Evolutionary conservation across 805 yeast species (phyloP).

Genomic region (Ogataea angusta): DNA sequence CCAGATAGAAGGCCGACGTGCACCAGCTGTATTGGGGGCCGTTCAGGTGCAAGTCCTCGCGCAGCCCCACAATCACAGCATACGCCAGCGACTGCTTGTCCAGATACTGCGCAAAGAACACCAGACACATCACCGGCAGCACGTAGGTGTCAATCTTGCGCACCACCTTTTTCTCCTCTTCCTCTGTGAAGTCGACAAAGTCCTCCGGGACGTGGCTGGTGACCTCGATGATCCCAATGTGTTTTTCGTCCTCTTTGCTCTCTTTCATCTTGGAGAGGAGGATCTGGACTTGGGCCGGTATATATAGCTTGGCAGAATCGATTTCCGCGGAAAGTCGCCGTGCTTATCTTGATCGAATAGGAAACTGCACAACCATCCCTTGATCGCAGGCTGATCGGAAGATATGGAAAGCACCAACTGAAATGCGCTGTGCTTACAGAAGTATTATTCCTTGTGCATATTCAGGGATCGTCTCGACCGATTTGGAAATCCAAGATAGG

Average conservation of each 20-base stretch:
- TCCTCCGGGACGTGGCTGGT: conserved; percentile 1
- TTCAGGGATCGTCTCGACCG: no score
- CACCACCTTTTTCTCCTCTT: conserved; percentile 23
- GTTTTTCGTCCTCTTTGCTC: not conserved
- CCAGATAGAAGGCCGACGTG: conserved; percentile 44
- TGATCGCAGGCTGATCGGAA: no score
- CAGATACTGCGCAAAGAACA: conserved; percentile 38
- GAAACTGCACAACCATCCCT: no score
- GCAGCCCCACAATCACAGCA: conserved; percentile 38
- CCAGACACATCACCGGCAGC: conserved; percentile 35
- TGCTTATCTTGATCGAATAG: no score
- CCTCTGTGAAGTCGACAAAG: conserved; percentile 14
- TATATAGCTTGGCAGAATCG: not conserved
- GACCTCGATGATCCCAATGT: not conserved
- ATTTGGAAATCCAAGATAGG: no score
- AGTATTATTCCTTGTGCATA: no score
- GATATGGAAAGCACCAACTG: no score
- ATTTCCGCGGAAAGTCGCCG: not conserved
- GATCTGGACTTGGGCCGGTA: not conserved
- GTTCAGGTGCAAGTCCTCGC: conserved; percentile 29
- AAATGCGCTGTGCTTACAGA: no score
- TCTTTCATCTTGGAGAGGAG: not conserved
- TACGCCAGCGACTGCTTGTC: conserved; percentile 38
- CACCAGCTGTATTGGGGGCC: conserved; percentile 41
- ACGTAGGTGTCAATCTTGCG: conserved; percentile 1